These are phyloP conservation scores for Phyllosticta citribraziliensis DNA, from an alignment of 2,329 filamentous ascomycete genomes.

Conservation along the genomic window DNA sequence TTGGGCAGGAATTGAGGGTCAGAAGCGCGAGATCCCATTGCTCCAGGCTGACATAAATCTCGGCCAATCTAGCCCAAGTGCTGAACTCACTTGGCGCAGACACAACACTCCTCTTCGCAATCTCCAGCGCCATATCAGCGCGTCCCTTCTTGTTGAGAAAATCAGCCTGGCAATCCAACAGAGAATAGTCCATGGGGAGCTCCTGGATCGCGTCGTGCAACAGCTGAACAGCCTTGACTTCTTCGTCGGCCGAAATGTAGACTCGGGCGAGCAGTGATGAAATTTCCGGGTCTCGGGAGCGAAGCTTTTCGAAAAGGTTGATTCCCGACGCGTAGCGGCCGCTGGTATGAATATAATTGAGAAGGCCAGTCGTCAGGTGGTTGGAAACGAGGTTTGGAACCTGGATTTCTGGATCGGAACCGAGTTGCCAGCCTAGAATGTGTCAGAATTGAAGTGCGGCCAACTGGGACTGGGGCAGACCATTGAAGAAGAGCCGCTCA, in stretches of 20 bases:
- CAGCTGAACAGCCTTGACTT: slow-evolving; percentile 86
- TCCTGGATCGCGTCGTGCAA: slow-evolving; percentile 83
- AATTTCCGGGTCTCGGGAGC: slow-evolving; percentile 82
- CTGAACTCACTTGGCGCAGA: slow-evolving; percentile 95
- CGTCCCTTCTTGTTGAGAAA: slow-evolving; percentile 86
- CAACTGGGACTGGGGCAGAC: not conserved
- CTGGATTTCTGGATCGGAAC: slow-evolving; percentile 93
- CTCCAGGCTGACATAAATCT: slow-evolving; percentile 88
- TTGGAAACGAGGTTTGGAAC: slow-evolving; percentile 96
- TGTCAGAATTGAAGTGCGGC: slow-evolving; percentile 33
- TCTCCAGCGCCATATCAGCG: slow-evolving; percentile 77
- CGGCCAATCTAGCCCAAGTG: slow-evolving; percentile 87
- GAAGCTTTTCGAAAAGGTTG: slow-evolving; percentile 94
- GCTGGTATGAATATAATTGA: slow-evolving; percentile 92
- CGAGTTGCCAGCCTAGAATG: slow-evolving; percentile 64
- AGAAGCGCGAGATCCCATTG: slow-evolving; percentile 94
- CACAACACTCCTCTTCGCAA: slow-evolving; percentile 88
- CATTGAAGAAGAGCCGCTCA: slow-evolving; percentile 89
- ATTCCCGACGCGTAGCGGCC: slow-evolving; percentile 91
- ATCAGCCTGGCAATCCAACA: slow-evolving; percentile 87
- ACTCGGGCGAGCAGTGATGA: slow-evolving; percentile 87
- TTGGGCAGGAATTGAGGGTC: slow-evolving; percentile 94
- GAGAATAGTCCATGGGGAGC: slow-evolving; percentile 92
- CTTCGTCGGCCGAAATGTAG: slow-evolving; percentile 88
- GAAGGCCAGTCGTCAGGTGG: slow-evolving; percentile 82